These are phyloP conservation scores for Clonostachys chloroleuca DNA, from an alignment of 2,329 filamentous ascomycete species.

Conservation along the genomic window DNA sequence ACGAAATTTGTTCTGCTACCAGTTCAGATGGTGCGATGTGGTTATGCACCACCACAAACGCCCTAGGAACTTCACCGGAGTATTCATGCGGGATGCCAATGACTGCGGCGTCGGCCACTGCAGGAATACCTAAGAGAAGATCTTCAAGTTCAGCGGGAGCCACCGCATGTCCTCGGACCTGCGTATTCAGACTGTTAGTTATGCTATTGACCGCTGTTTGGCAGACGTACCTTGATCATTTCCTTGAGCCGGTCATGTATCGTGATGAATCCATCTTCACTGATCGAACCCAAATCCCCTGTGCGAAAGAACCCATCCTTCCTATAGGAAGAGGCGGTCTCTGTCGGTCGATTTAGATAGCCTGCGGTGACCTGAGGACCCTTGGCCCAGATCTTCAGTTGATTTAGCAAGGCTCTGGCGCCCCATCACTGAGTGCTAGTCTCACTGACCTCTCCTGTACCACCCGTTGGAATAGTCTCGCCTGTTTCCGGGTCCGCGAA, in stretches of 20 bases:
- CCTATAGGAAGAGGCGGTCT: neutral
- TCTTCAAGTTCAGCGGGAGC: slow-evolving; percentile 46
- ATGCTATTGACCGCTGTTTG: too few relatives aligned
- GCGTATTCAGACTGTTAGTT: slow-evolving; percentile 17
- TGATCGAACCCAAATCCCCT: slow-evolving; percentile 62
- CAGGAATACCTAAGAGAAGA: slow-evolving; percentile 25
- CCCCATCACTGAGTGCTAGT: too few relatives aligned
- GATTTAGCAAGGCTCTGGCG: neutral
- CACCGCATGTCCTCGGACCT: slow-evolving; percentile 43
- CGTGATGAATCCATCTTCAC: slow-evolving; percentile 49
- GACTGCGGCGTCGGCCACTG: slow-evolving; percentile 53
- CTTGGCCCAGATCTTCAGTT: neutral
- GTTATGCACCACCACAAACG: neutral
- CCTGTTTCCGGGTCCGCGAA: neutral
- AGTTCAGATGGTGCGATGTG: too few relatives aligned
- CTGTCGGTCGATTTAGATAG: neutral
- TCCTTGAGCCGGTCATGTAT: slow-evolving; percentile 72
- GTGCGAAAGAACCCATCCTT: slow-evolving; percentile 66
- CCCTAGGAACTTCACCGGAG: neutral
- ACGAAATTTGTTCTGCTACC: too few relatives aligned
- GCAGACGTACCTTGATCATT: slow-evolving; percentile 46
- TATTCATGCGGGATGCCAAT: neutral
- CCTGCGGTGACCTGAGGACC: neutral
- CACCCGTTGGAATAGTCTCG: neutral
- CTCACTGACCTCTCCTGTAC: neutral